phyloP scores from a whole-genome alignment of 2,329 filamentous ascomycete genomes.

The Cordyceps cicadae region DNA sequence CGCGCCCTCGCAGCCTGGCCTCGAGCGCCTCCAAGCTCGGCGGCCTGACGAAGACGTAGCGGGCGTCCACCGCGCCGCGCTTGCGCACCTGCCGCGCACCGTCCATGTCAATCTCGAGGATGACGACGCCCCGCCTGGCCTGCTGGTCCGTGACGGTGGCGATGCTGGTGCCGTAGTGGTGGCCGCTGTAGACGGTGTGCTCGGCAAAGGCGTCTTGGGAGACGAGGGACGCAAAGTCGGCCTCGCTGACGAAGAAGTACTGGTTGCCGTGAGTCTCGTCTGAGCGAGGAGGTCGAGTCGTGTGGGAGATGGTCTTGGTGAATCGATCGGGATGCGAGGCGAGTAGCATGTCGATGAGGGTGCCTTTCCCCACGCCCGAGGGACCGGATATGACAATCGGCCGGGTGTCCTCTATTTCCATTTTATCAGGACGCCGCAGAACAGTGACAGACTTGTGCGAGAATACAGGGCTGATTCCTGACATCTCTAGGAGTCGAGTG shows the following conservation, averaged over 20 bases:
- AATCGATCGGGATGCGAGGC: neutral
- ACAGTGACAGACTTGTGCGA: too few species aligned
- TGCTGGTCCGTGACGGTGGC: too few species aligned
- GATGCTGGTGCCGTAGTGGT: too few species aligned
- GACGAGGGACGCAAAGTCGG: neutral
- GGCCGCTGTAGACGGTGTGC: neutral
- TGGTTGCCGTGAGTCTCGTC: neutral
- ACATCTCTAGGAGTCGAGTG: too few species aligned
- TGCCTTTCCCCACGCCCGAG: neutral
- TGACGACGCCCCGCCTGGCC: too few species aligned
- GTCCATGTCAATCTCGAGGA: too few species aligned
- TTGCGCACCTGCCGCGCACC: too few species aligned
- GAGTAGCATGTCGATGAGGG: neutral
- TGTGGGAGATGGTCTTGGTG: neutral
- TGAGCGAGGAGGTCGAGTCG: neutral
- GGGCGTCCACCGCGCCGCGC: neutral
- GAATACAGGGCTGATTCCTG: too few species aligned
- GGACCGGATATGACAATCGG: neutral
- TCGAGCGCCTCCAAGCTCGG: neutral
- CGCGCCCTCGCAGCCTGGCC: neutral
- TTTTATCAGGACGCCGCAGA: too few species aligned
- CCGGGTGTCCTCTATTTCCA: neutral
- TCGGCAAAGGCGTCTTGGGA: neutral
- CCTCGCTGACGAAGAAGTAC: neutral
- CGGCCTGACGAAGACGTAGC: neutral